Conservation (phyloP, 2,329 filamentous ascomycete species). For the Claviceps sp. region DNA sequence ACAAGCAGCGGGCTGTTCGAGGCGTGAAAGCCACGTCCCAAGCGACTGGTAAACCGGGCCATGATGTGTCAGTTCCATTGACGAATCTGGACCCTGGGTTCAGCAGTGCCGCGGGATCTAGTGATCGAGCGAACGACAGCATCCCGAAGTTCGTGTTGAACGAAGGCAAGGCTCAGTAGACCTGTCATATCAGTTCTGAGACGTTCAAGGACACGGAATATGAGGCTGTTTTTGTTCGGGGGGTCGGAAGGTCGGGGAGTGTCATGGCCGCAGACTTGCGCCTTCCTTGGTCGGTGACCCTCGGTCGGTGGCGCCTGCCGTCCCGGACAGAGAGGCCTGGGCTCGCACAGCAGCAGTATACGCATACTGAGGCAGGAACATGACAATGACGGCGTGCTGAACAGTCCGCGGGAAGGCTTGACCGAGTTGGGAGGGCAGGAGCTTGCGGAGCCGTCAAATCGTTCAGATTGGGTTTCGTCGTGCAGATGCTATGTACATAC, state of each 20-base stretch:
- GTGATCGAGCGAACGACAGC: slow-evolving; percentile 15
- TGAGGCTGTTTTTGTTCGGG: slow-evolving; percentile 1
- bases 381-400: not conserved
- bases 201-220: slow-evolving; percentile 13
- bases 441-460: no score
- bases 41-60: slow-evolving; percentile 9
- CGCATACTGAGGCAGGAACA: not conserved
- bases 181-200: slow-evolving; percentile 23
- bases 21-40: slow-evolving; percentile 10
- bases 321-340: not conserved
- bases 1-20: slow-evolving; percentile 5
- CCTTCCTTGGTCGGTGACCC: not conserved
- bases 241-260: not conserved
- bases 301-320: slow-evolving; percentile 4
- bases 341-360: not conserved
- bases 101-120: slow-evolving; percentile 7
- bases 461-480: no score
- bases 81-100: slow-evolving; percentile 8
- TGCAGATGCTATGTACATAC: no score
- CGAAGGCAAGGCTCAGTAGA: slow-evolving; percentile 15
- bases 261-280: not conserved
- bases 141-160: slow-evolving; percentile 9
- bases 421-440: no score
- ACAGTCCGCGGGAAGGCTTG: no score
- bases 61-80: slow-evolving; percentile 6